Evolutionary conservation across 305 asterid species (phyloP), one percentile per base, ranked within the genome.

Genomic region (Fraxinus nigra): DNA sequence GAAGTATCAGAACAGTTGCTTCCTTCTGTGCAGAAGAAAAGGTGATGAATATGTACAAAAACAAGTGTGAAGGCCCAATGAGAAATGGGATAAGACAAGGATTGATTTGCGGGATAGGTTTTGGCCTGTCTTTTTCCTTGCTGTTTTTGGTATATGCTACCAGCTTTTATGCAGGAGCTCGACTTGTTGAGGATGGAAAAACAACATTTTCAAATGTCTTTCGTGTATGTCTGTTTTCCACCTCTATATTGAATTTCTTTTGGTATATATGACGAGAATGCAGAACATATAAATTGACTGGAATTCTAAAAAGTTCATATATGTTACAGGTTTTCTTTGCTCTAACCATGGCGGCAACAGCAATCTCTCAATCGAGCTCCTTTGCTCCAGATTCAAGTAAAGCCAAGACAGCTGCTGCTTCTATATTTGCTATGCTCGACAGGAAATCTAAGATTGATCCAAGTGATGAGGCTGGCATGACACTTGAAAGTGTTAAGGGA

Each of bases 11-110:
- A 87, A 93, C 97, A 0, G 91, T 94, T 16, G 97, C 98, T 46
- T 95, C 99, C 75, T 95, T 91, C 79, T 94, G 98, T 75, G 98
- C 97, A 2, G 96, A 92, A 83, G 95, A 93, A 74, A 93, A 90
- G 90, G 91, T 95, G 70, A 92, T 94, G 93, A 90, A 59, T 9
- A 83, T 93, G 84, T 94, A 93, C 87, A 87, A 82, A 78, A 81
- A 70, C 48, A 91, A 89, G 87, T 95, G 99, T 76, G 96, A 93
- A 85, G 99, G 91, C 0, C 97, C 98, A 1, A 38, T 80, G 89
- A 89, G 81, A 78, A 87, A 79, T 67, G 99, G 98, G 80, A 86
- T 94, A 7, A 86, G 85, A 34, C 93, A 86, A 82, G 99, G 98
- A 40, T 4, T 95, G 73, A 72, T 92, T 16, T 92, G 97, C 48